Conservation (phyloP, 768 basidiomycete species). For the Mycena vulgaris region DNA sequence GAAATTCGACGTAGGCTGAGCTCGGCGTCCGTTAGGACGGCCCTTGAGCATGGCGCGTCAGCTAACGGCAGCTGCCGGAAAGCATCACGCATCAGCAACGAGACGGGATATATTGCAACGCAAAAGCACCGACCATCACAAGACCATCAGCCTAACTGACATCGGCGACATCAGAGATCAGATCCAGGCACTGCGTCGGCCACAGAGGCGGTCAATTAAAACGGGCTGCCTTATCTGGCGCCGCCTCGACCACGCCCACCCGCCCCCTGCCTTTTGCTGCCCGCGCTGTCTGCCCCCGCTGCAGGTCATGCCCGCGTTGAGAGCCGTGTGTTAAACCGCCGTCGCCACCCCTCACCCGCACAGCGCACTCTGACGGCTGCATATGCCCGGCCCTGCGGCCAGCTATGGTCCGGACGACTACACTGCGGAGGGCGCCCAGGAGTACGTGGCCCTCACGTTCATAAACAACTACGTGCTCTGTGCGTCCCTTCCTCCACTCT, state of each 20-base stretch:
- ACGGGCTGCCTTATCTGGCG: slow-evolving; percentile 17
- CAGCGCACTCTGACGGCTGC: not conserved
- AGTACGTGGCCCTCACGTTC: slow-evolving; percentile 8
- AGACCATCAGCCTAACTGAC: slow-evolving; percentile 10
- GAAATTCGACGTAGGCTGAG: no score
- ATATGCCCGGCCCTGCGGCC: slow-evolving; percentile 29
- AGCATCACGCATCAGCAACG: not conserved
- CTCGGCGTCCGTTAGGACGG: no score
- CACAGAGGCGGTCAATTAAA: slow-evolving; percentile 7
- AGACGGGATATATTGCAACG: slow-evolving; percentile 11
- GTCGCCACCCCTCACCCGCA: not conserved
- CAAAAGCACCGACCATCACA: slow-evolving; percentile 14
- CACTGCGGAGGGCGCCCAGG: not conserved
- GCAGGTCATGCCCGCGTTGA: slow-evolving; percentile 23
- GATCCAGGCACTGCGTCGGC: slow-evolving; percentile 15
- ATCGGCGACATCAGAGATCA: slow-evolving; percentile 14
- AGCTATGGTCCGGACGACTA: slow-evolving; percentile 21
- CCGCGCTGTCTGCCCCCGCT: not conserved
- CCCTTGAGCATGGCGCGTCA: no score
- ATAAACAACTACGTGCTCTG: slow-evolving; percentile 27
- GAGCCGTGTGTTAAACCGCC: not conserved
- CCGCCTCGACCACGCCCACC: not conserved
- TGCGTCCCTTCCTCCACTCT: slow-evolving; percentile 3
- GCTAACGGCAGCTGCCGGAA: no score
- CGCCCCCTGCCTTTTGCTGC: not conserved